These are phyloP conservation scores for Wickerhamia fluorescens DNA, from an alignment of 805 yeast species.

Conservation along the genomic window DNA sequence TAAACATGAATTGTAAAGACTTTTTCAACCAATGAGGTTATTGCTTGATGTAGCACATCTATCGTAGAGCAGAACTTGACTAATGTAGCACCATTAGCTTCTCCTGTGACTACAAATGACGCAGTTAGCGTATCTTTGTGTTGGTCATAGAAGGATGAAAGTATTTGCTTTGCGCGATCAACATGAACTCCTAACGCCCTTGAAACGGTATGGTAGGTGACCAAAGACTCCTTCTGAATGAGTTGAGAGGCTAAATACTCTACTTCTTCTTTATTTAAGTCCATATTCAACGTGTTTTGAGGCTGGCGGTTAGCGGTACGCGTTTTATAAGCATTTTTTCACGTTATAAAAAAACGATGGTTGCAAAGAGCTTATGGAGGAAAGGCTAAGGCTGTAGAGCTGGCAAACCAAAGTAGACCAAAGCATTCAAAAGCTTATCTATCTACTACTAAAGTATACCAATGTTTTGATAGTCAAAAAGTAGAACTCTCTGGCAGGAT, in stretches of 20 bases:
- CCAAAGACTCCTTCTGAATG: conserved; percentile 16
- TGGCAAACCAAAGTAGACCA: too few species aligned
- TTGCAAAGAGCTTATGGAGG: too few species aligned
- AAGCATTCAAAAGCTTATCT: too few species aligned
- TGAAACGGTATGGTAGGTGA: conserved; percentile 38
- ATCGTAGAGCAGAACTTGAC: conserved; percentile 19
- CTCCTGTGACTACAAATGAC: conserved; percentile 37
- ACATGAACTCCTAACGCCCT: conserved; percentile 33
- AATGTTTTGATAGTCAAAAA: too few species aligned
- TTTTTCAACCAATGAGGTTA: conserved; percentile 5
- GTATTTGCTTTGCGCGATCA: conserved; percentile 30
- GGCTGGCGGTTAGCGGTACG: too few species aligned
- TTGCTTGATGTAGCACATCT: conserved; percentile 14
- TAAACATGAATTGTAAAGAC: conserved; percentile 34
- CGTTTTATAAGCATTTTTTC: too few species aligned
- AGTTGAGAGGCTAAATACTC: conserved; percentile 24
- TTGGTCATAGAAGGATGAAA: conserved; percentile 30
- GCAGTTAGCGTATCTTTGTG: conserved; percentile 32
- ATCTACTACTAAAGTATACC: too few species aligned
- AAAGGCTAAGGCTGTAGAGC: too few species aligned
- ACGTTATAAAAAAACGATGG: too few species aligned
- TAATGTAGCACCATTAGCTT: conserved; percentile 5
- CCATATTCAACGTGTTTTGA: too few species aligned
- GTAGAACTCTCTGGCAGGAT: too few species aligned
- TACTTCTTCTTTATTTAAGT: conserved; percentile 11